Percentiles rank a stretch among this genome's conserved stretches.
These are phyloP conservation scores for Thelephora ganbajun DNA, from an alignment of 768 basidiomycete species.

Conservation along the genomic window DNA sequence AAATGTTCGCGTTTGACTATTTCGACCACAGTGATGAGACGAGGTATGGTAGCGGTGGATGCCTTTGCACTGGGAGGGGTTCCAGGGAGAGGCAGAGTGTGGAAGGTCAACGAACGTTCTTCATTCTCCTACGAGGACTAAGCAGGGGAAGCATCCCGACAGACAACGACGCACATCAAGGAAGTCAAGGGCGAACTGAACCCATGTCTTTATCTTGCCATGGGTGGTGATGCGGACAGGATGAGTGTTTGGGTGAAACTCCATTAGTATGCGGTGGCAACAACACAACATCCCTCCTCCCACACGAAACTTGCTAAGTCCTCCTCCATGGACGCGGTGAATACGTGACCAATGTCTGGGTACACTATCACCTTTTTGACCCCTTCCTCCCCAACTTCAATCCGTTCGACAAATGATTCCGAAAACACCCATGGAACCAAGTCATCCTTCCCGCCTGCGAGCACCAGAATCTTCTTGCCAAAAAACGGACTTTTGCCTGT, in stretches of 20 bases:
- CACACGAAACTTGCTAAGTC: conserved; percentile 24
- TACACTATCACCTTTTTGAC: conserved; percentile 42
- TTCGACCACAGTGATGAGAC: conserved; percentile 66
- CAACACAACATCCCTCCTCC: conserved; percentile 8
- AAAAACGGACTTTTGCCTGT: conserved; percentile 43
- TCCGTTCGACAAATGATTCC: conserved; percentile 35
- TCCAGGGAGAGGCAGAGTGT: conserved; percentile 36
- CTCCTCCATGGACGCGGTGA: conserved; percentile 45
- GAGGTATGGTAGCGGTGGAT: conserved; percentile 27
- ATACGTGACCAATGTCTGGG: conserved; percentile 45
- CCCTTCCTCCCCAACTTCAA: conserved; percentile 40
- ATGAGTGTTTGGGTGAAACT: conserved; percentile 47
- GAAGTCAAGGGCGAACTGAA: conserved; percentile 22
- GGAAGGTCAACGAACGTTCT: conserved; percentile 35
- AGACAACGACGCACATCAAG: conserved; percentile 16
- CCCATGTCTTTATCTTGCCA: conserved; percentile 22
- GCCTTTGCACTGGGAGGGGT: conserved; percentile 2
- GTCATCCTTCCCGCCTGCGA: conserved; percentile 51
- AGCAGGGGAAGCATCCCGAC: neutral
- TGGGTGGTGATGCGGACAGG: conserved; percentile 24
- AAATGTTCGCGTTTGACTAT: conserved; percentile 76
- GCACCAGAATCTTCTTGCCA: conserved; percentile 60
- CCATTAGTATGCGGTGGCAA: conserved; percentile 43
- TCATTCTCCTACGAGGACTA: conserved; percentile 27
- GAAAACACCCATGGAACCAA: conserved; percentile 56